Conservation (phyloP, 164 flowering plant genomes). For the Aristolochia californica region DNA sequence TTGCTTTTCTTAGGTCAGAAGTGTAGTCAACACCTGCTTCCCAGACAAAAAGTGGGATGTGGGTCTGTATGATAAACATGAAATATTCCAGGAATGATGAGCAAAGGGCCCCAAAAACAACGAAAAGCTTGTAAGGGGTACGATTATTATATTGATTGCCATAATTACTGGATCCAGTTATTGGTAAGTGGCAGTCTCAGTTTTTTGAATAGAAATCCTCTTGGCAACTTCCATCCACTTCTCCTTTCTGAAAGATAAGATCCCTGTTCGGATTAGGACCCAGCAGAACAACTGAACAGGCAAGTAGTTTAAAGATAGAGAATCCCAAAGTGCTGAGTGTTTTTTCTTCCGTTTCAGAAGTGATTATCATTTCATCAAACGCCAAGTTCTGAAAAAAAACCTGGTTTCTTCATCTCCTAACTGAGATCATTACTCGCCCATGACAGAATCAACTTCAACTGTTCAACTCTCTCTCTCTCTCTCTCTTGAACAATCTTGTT, state of each 20-base stretch:
- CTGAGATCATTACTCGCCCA: background rate
- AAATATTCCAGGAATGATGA: slow-evolving; percentile 59
- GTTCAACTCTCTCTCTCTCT: background rate
- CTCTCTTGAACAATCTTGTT: background rate
- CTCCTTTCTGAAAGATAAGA: too few relatives aligned
- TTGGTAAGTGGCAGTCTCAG: background rate
- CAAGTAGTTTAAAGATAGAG: background rate
- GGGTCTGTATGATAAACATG: slow-evolving; percentile 30
- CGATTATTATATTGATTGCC: slow-evolving; percentile 1
- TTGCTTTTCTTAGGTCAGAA: slow-evolving; percentile 8
- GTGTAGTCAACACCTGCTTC: slow-evolving; percentile 54
- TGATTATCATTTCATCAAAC: background rate
- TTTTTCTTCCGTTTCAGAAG: background rate
- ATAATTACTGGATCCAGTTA: slow-evolving; percentile 1
- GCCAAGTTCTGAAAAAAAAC: background rate
- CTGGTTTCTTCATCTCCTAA: background rate
- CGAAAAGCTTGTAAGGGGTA: slow-evolving; percentile 8
- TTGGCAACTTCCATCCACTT: background rate
- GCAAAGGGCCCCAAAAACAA: slow-evolving; percentile 26
- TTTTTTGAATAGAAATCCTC: slow-evolving; percentile 4
- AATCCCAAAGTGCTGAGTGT: background rate
- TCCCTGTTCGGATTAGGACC: too few relatives aligned
- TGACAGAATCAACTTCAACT: background rate
- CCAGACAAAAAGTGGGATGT: slow-evolving; percentile 42
- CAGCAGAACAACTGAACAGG: background rate